Conservation (phyloP, 2,329 filamentous ascomycete species). For the Apiospora arundinis region DNA sequence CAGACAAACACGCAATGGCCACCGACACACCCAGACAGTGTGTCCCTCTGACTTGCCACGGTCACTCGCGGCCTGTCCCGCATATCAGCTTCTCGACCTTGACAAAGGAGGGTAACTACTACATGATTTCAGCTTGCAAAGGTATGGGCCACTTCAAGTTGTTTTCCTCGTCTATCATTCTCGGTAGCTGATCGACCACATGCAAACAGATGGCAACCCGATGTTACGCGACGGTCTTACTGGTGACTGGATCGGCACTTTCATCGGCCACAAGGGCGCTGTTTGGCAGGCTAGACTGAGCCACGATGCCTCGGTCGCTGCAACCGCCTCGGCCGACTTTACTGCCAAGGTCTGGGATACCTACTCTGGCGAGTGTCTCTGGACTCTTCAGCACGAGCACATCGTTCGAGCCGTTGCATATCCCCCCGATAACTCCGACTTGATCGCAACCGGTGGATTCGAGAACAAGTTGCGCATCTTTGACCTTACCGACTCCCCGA, state of each 20-base stretch:
- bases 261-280: slow-evolving; percentile 96
- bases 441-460: slow-evolving; percentile 90
- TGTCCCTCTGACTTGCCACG: slow-evolving; percentile 93
- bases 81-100: slow-evolving; percentile 89
- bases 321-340: slow-evolving; percentile 95
- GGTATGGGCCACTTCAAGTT: slow-evolving; percentile 53
- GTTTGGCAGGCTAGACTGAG: slow-evolving; percentile 96
- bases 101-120: slow-evolving; percentile 84
- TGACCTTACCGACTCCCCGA: slow-evolving; percentile 69
- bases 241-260: slow-evolving; percentile 97
- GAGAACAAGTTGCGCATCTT: slow-evolving; percentile 98
- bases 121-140: slow-evolving; percentile 93
- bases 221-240: slow-evolving; percentile 97
- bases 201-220: slow-evolving; percentile 82
- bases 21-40: slow-evolving; percentile 37
- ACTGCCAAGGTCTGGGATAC: slow-evolving; percentile 98
- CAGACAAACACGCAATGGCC: slow-evolving; percentile 18
- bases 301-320: slow-evolving; percentile 84
- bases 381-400: slow-evolving; percentile 88
- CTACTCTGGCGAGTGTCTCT: slow-evolving; percentile 86
- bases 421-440: slow-evolving; percentile 78
- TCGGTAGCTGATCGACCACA: slow-evolving; percentile 24
- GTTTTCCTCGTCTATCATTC: slow-evolving; percentile 25
- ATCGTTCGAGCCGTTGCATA: slow-evolving; percentile 96
- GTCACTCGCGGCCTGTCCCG: slow-evolving; percentile 89